phyloP scores from a whole-genome alignment of 202 grass and related monocot species.

The Panicum hallii region DNA sequence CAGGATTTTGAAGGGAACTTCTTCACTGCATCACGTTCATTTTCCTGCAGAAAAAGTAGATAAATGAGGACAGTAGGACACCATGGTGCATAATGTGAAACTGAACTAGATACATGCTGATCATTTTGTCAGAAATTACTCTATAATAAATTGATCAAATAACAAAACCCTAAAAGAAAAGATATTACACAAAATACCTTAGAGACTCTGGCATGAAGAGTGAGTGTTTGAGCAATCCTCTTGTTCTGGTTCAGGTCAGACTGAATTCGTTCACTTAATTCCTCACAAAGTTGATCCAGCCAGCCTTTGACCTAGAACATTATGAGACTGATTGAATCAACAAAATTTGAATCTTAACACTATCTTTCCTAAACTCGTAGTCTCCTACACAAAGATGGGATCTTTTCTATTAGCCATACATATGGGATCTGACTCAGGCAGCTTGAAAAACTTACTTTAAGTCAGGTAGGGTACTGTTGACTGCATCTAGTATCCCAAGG shows the following conservation, averaged over 20 bases:
- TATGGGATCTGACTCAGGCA: conserved; percentile 1
- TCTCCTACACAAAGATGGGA: background rate
- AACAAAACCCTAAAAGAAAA: background rate
- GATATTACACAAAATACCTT: conserved; percentile 60
- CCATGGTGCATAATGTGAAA: background rate
- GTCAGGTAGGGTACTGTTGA: background rate
- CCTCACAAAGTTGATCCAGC: conserved; percentile 92
- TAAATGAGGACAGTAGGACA: conserved; percentile 1
- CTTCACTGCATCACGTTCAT: conserved; percentile 52
- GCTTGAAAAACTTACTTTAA: conserved; percentile 19
- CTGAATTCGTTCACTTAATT: conserved; percentile 85
- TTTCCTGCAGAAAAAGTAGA: conserved; percentile 47
- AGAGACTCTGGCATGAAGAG: conserved; percentile 76
- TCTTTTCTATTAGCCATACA: background rate
- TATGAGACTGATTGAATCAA: conserved; percentile 14
- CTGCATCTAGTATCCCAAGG: background rate
- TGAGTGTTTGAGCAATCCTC: conserved; percentile 79
- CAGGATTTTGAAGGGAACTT: conserved; percentile 99
- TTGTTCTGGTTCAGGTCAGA: conserved; percentile 91
- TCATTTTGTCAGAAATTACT: background rate
- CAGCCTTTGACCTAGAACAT: conserved; percentile 73
- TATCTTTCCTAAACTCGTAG: background rate
- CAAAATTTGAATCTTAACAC: background rate
- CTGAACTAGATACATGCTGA: background rate
- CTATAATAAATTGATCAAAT: background rate